Evolutionary conservation across 257 asterid genomes (phyloP), one percentile per base, ranked within the genome.

Genomic region (Solanum dulcamara): DNA sequence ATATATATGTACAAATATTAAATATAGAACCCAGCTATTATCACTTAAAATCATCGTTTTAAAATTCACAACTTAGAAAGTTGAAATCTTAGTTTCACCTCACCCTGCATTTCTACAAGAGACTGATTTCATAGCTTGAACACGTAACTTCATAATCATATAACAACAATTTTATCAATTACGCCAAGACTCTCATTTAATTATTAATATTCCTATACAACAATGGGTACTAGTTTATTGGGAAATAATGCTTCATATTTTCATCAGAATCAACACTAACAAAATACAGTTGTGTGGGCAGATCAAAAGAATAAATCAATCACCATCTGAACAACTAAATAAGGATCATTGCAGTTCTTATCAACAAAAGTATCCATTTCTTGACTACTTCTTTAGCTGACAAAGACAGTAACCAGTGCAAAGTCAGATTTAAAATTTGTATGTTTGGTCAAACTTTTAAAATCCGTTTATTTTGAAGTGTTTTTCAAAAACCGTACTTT

Each of bases 141-240:
- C 12, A 4, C 33, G 0, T 59, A 7, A 59, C 12, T 1, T 24
- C 0, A 7, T 59, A 0, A 0, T n/a, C 32, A 59, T 22, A 10
- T 24, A 1, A 59, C 17, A 59, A 59, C 12, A 59, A 59, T 14
- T 24, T 59, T 59, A 59, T 10, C 8, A 59, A 1, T 24, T 24
- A 59, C 7, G 3, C 10, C 3, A 59, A 10, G 8, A 3, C 8
- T 59, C 26, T 1, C 32, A 17, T 2, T 17, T 9, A 51, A 51
- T 2, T 17, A 0, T 24, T 59, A 59, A 6, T 10, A 59, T 10
- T 24, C 28, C 6, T 13, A 15, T 4, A 59, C 14, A 10, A 59
- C 28, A 59, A 59, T 10, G 67, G 33, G 10, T 8, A 42, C 46
- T 7, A 44, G 50, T 44, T 10, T 1, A 0, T 11, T 44, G 14